phyloP scores from a whole-genome alignment of 352 stramenopile genomes.

The Phytophthora sp. region DNA sequence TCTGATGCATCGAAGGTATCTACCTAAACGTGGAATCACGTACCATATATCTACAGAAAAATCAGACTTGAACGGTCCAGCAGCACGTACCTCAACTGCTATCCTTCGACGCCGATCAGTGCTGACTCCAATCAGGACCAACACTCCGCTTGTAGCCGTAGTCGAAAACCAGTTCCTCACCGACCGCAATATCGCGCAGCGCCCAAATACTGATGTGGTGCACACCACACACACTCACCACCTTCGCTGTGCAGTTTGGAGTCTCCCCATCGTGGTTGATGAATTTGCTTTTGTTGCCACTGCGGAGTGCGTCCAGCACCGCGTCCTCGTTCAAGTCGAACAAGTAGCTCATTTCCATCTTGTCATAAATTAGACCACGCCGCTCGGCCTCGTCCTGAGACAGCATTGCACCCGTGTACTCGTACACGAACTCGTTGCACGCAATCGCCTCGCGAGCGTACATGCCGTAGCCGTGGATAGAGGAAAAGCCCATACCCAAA shows the following conservation, averaged over 20 bases:
- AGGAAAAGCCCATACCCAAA: conserved; percentile 50
- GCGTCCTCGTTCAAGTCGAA: conserved; percentile 93
- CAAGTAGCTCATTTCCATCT: conserved; percentile 82
- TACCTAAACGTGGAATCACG: neutral
- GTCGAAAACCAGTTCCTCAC: conserved; percentile 73
- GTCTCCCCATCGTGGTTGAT: conserved; percentile 71
- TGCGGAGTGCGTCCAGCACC: conserved; percentile 87
- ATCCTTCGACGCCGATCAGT: conserved; percentile 1
- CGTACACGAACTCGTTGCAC: conserved; percentile 61
- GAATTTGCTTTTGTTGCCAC: conserved; percentile 94
- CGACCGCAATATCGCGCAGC: conserved; percentile 69
- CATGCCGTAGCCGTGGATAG: conserved; percentile 59
- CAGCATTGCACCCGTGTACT: conserved; percentile 62
- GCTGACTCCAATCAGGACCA: conserved; percentile 63
- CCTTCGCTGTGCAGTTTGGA: conserved; percentile 80
- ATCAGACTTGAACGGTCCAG: neutral
- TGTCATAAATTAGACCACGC: conserved; percentile 82
- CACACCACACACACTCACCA: conserved; percentile 86
- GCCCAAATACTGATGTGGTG: conserved; percentile 92
- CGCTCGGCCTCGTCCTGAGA: conserved; percentile 69
- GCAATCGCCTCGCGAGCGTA: conserved; percentile 54
- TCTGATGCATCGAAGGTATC: neutral
- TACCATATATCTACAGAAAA: conserved; percentile 5
- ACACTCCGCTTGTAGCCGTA: conserved; percentile 67
- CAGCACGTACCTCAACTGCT: conserved; percentile 17